Evolutionary conservation across 1,139 yeast genomes (phyloP).

Genomic region (Suhomyces kunorum): DNA sequence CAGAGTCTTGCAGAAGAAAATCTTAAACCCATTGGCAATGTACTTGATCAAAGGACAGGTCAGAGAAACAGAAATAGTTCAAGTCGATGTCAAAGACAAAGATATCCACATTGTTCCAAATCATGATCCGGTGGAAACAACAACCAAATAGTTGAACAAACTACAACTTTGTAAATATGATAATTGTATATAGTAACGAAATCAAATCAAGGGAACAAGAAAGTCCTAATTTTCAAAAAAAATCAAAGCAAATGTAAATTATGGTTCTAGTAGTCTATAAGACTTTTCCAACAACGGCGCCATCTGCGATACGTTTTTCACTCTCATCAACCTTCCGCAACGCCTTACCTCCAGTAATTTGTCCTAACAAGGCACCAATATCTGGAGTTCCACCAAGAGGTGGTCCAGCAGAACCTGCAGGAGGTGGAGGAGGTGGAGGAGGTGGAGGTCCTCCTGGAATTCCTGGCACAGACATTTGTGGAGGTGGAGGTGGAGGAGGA

Average conservation of each 20-base stretch:
- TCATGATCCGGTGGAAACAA: conserved; percentile 26
- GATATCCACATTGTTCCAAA: conserved; percentile 48
- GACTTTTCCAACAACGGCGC: conserved; percentile 54
- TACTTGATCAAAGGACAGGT: conserved; percentile 78
- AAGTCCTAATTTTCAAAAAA: background rate
- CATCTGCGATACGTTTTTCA: conserved; percentile 45
- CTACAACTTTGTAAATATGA: conserved; percentile 3
- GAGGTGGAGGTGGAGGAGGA: conserved; percentile 24
- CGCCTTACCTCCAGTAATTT: conserved; percentile 54
- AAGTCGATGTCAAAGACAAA: conserved; percentile 30
- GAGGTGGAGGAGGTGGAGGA: conserved; percentile 35
- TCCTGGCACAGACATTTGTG: conserved; percentile 18
- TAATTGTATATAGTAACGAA: conserved; percentile 2
- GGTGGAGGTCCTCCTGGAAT: conserved; percentile 19
- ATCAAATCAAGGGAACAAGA: background rate
- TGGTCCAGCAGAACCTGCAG: conserved; percentile 17
- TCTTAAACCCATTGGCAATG: conserved; percentile 85
- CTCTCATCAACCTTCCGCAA: conserved; percentile 51
- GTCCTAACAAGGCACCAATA: conserved; percentile 53
- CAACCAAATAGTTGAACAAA: background rate
- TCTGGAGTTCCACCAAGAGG: conserved; percentile 36
- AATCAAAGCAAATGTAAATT: conserved; percentile 1
- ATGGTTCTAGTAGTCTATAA: conserved; percentile 26
- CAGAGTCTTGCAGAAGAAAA: conserved; percentile 76
- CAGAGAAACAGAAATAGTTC: conserved; percentile 66